Conservation (phyloP, 2,329 filamentous ascomycete genomes). For the Allantophomopsis cytisporea region DNA sequence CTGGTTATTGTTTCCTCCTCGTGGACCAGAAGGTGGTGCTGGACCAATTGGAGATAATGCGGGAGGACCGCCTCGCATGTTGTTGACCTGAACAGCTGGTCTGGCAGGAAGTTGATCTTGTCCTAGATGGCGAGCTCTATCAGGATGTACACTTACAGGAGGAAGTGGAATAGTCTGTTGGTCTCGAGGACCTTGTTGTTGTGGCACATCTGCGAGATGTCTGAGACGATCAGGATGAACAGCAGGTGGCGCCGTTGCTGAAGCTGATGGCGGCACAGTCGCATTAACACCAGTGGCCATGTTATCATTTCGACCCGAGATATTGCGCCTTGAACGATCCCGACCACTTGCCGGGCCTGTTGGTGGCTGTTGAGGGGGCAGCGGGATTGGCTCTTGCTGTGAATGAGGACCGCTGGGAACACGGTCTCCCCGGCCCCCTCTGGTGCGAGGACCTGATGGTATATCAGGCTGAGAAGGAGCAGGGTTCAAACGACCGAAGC, state of each 20-base stretch:
- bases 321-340: conserved; percentile 8
- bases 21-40: conserved; percentile 16
- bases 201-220: conserved; percentile 24
- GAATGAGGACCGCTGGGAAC: conserved; percentile 5
- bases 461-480: conserved; percentile 22
- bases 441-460: conserved; percentile 42
- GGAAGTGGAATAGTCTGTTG: conserved; percentile 16
- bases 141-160: conserved; percentile 16
- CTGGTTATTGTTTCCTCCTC: conserved; percentile 3
- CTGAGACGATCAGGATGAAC: conserved; percentile 34
- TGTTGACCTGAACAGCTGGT: conserved; percentile 14
- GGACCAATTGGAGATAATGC: conserved; percentile 13
- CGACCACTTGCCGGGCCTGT: conserved; percentile 18
- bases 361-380: conserved; percentile 17
- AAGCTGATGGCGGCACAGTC: conserved; percentile 5
- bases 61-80: conserved; percentile 18
- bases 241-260: conserved; percentile 12
- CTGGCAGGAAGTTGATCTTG: no score
- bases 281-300: conserved; percentile 8
- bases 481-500: conserved; percentile 47
- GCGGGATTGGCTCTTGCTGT: conserved; percentile 9
- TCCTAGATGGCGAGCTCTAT: conserved; percentile 13
- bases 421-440: conserved; percentile 22
- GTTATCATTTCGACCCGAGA: conserved; percentile 4
- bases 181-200: conserved; percentile 18